Evolutionary conservation across 148 eudicot genomes (phyloP).

Genomic region (Chenopodium berlandieri): DNA sequence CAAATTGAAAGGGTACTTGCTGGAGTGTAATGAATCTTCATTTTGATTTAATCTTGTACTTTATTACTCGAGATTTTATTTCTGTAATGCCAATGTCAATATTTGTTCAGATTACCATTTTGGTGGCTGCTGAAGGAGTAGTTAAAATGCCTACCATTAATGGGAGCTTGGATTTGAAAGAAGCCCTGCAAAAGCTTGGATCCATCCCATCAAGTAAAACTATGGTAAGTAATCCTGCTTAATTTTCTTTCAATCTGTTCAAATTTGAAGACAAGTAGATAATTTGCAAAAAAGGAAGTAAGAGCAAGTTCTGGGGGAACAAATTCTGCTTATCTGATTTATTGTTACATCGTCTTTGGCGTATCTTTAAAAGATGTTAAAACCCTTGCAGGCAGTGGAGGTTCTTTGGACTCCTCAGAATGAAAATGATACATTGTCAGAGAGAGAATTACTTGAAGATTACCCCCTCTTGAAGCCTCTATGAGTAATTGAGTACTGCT

Average conservation of each 20-base stretch:
- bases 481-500: slow-evolving; percentile 32
- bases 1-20: background rate
- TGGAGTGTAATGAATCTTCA: background rate
- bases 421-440: slow-evolving; percentile 67
- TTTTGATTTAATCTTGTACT: background rate
- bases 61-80: background rate
- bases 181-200: slow-evolving; percentile 77
- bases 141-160: slow-evolving; percentile 74
- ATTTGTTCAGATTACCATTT: slow-evolving; percentile 62
- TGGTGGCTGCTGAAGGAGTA: slow-evolving; percentile 93
- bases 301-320: background rate
- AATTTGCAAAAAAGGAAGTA: background rate
- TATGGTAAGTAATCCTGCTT: slow-evolving; percentile 44
- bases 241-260: background rate
- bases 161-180: slow-evolving; percentile 67
- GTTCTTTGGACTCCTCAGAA: slow-evolving; percentile 85
- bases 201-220: slow-evolving; percentile 72
- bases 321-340: background rate
- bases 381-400: slow-evolving; percentile 65
- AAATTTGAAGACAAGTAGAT: background rate
- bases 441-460: slow-evolving; percentile 73
- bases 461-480: slow-evolving; percentile 71
- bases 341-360: background rate
- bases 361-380: background rate
- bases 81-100: background rate